Conservation (phyloP, 106 monocot genomes). For the Allium cepa region DNA sequence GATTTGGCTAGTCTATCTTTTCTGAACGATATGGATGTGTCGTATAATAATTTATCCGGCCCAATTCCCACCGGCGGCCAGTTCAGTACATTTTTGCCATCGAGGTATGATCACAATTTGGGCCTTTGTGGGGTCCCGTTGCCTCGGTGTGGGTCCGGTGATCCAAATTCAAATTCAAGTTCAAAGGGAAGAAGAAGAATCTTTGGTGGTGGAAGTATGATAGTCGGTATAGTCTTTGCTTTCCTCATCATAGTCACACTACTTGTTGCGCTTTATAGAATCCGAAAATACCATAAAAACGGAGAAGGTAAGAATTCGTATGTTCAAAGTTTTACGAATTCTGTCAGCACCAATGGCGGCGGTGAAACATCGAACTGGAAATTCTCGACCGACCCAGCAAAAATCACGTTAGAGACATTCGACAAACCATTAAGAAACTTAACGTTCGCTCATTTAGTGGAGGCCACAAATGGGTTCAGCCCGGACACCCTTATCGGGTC, state of each 20-base stretch:
- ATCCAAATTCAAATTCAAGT: background rate
- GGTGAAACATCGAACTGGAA: constrained; percentile 24
- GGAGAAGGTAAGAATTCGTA: background rate
- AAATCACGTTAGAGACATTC: constrained; percentile 43
- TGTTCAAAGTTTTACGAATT: constrained; percentile 18
- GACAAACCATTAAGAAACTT: constrained; percentile 40
- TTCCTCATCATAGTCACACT: constrained; percentile 14
- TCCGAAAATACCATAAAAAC: constrained; percentile 12
- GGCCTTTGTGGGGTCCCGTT: constrained; percentile 76
- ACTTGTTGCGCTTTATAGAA: constrained; percentile 20
- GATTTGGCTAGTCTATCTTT: constrained; percentile 30
- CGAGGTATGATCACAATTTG: constrained; percentile 60
- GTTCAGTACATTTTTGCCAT: constrained; percentile 56
- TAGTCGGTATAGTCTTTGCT: constrained; percentile 28
- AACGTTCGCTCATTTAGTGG: constrained; percentile 41
- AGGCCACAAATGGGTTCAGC: constrained; percentile 57
- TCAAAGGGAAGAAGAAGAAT: background rate
- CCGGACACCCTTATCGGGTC: constrained; percentile 40
- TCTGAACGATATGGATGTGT: constrained; percentile 69
- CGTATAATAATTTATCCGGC: constrained; percentile 70
- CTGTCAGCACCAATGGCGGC: constrained; percentile 1
- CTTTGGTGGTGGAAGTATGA: constrained; percentile 10
- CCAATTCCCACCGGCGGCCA: constrained; percentile 65
- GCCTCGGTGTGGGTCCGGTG: constrained; percentile 25
- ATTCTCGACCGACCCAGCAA: constrained; percentile 28